Evolutionary conservation across 768 basidiomycete species (phyloP), one percentile per base, ranked within the genome.

Genomic region (Lyophyllum semitale): DNA sequence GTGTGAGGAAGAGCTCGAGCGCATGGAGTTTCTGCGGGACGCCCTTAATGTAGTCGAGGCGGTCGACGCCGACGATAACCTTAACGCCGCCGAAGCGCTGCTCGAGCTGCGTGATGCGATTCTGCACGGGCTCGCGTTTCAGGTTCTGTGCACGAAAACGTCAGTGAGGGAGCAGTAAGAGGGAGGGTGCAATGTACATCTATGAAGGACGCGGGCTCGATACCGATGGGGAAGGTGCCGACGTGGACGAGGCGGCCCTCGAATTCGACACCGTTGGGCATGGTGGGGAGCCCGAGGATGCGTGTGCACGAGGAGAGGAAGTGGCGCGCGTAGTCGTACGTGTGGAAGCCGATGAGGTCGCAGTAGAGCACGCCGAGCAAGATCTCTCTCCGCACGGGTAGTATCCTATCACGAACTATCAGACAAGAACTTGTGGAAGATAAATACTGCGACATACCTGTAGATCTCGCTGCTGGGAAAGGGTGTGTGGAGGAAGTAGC

Each of bases 41-140:
- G 66, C 97, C 97, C 80, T 99, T 99, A 87, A 99, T 98, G 74
- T 99, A 99, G 70, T 99, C 97, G 51, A 99, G 81, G 42, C 97
- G 88, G 71, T 99, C 97, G 25, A 99, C 97, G 48, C 97, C 97
- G 60, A 98, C 94, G 68, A 99, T 97, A 65, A 99, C 88, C 73
- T 98, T 98, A 67, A 93, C 91, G 44, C 91, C 96, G 42, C 87
- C 83, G 72, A 98, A 99, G 45, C 95, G 87, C 57, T 91, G 87
- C 71, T 95, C 89, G 25, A 99, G 82, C 56, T 88, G 83, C 42
- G 81, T 68, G 57, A 98, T 84, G 35, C 97, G 89, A 57, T 84
- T 80, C 65, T 85, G 80, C n/a, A 99, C 95, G 4, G 84, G 78
- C 23, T 84, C 84, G 60, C 90, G 88, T 72, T 87, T 74, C 57